Conservation (phyloP, 108 stramenopile species). For the Pelagomonas calceolata region DNA sequence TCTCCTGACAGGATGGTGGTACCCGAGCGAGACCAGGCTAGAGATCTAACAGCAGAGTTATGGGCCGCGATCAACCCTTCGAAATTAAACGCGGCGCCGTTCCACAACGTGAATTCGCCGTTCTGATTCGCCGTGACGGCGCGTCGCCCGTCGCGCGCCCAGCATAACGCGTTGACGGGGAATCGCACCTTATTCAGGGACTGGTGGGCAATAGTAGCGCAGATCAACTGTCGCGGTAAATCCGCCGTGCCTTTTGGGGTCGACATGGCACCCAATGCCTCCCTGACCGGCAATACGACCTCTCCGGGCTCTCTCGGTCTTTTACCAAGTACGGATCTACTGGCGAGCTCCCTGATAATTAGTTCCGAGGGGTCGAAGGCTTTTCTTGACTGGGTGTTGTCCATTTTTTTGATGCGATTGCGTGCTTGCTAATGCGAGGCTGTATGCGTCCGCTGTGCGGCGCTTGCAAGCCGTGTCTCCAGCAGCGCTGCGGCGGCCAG, state of each 20-base stretch:
- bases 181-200: conserved; percentile 4
- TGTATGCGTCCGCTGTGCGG: too few relatives aligned
- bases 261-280: background rate
- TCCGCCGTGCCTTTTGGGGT: background rate
- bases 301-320: background rate
- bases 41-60: conserved; percentile 65
- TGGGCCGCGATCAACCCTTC: conserved; percentile 78
- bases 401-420: too few relatives aligned
- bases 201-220: background rate
- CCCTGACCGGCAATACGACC: background rate
- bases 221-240: background rate
- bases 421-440: too few relatives aligned
- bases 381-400: too few relatives aligned
- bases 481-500: too few relatives aligned
- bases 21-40: conserved; percentile 79
- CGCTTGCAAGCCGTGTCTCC: too few relatives aligned
- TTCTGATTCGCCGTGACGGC: conserved; percentile 7
- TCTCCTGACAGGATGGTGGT: conserved; percentile 81
- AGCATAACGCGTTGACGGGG: conserved; percentile 3
- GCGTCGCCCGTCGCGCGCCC: conserved; percentile 18
- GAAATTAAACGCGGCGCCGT: conserved; percentile 72
- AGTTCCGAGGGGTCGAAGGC: too few relatives aligned
- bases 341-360: too few relatives aligned
- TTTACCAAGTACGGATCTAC: background rate
- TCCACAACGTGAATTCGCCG: conserved; percentile 55